Conservation (phyloP, 768 basidiomycete genomes). For the Xerocomus potaroensis region DNA sequence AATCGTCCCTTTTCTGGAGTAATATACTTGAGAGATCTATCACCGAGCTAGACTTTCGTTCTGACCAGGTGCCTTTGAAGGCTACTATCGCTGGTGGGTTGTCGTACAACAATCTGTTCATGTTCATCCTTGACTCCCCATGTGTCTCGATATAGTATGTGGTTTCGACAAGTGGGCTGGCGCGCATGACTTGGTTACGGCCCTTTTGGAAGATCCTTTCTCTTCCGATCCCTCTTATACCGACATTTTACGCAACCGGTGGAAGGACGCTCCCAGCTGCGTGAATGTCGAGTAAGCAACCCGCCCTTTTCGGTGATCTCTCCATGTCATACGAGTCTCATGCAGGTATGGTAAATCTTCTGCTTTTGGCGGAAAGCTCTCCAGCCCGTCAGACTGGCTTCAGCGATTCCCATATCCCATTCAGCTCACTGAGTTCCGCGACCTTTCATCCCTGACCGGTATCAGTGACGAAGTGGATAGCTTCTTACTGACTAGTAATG, state of each 20-base stretch:
- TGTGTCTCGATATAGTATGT: conserved; percentile 44
- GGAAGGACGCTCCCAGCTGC: conserved; percentile 34
- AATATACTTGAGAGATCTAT: conserved; percentile 36
- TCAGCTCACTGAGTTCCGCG: conserved; percentile 41
- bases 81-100: conserved; percentile 49
- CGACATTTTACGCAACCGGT: conserved; percentile 44
- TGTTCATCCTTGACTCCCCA: neutral
- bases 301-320: neutral
- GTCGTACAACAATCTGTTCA: conserved; percentile 2
- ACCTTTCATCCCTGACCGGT: conserved; percentile 15
- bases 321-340: neutral
- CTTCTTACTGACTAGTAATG: conserved; percentile 43
- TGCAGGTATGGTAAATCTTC: conserved; percentile 23
- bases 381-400: conserved; percentile 51
- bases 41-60: conserved; percentile 27
- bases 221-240: conserved; percentile 45
- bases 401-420: conserved; percentile 50
- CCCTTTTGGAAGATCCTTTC: conserved; percentile 69
- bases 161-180: conserved; percentile 52
- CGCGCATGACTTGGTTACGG: conserved; percentile 58
- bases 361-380: conserved; percentile 25
- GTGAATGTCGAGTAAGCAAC: conserved; percentile 26
- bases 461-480: conserved; percentile 14
- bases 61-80: conserved; percentile 31
- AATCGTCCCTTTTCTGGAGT: conserved; percentile 45